These are phyloP conservation scores for Lentinula aciculospora DNA, from an alignment of 768 basidiomycete genomes.

Conservation along the genomic window DNA sequence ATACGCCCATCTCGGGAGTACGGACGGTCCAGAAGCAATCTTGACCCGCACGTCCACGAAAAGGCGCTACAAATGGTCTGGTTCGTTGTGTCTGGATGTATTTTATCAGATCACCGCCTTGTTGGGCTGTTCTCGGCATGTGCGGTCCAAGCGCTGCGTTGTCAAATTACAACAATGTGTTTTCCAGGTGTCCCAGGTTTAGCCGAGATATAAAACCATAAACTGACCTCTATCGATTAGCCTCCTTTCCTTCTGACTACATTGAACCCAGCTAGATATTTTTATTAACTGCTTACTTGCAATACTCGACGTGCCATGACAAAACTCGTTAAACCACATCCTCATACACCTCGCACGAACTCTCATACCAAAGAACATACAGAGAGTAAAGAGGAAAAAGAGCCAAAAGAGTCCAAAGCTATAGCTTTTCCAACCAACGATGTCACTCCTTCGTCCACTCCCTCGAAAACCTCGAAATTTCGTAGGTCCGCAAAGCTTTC, in stretches of 20 bases:
- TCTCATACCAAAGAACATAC: background rate
- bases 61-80: background rate
- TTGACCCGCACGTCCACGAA: background rate
- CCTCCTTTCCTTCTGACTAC: background rate
- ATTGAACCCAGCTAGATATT: background rate
- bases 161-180: background rate
- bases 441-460: background rate
- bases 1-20: background rate
- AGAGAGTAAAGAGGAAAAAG: background rate
- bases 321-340: background rate
- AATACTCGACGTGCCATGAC: background rate
- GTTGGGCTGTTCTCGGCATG: background rate
- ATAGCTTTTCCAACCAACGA: background rate
- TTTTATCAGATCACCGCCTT: background rate
- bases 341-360: background rate
- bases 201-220: background rate
- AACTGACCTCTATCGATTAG: background rate
- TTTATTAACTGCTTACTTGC: background rate
- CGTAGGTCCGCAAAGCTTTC: background rate
- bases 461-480: background rate
- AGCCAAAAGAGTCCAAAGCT: background rate
- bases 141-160: background rate
- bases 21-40: background rate
- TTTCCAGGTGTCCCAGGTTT: background rate
- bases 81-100: background rate